phyloP scores from a whole-genome alignment of 768 basidiomycete species.

The Lactarius deliciosus region DNA sequence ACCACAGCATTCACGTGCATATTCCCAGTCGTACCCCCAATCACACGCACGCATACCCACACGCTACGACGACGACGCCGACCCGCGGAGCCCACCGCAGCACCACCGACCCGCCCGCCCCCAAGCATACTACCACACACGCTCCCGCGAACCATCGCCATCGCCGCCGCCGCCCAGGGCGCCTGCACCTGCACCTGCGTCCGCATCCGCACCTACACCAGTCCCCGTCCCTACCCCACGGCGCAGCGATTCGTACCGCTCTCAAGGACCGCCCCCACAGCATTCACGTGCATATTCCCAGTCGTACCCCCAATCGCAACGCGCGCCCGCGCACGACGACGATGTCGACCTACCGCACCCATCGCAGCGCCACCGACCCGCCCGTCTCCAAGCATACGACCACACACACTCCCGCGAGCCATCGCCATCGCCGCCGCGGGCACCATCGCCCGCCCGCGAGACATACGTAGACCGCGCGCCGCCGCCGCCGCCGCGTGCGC shows the following conservation, averaged over 20 bases:
- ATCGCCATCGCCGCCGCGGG: neutral
- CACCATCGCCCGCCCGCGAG: neutral
- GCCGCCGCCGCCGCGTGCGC: neutral
- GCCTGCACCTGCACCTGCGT: too few relatives aligned
- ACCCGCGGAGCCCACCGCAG: neutral
- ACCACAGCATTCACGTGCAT: conserved; percentile 2
- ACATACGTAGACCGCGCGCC: neutral
- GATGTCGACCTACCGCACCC: too few relatives aligned
- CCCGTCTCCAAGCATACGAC: conserved; percentile 3
- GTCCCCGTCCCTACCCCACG: too few relatives aligned
- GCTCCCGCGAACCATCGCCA: neutral
- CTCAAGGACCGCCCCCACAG: too few relatives aligned
- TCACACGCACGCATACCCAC: neutral
- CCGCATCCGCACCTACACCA: too few relatives aligned
- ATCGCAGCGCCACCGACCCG: too few relatives aligned
- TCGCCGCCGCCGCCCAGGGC: too few relatives aligned
- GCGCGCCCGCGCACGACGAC: too few relatives aligned
- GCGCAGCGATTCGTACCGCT: too few relatives aligned
- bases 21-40: neutral
- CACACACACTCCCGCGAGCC: neutral
- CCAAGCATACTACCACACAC: neutral
- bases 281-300: too few relatives aligned
- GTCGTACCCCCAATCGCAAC: too few relatives aligned
- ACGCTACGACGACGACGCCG: neutral
- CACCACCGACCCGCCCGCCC: conserved; percentile 6